Conservation (phyloP, 345 rosid species). For the Gossypium anomalum region DNA sequence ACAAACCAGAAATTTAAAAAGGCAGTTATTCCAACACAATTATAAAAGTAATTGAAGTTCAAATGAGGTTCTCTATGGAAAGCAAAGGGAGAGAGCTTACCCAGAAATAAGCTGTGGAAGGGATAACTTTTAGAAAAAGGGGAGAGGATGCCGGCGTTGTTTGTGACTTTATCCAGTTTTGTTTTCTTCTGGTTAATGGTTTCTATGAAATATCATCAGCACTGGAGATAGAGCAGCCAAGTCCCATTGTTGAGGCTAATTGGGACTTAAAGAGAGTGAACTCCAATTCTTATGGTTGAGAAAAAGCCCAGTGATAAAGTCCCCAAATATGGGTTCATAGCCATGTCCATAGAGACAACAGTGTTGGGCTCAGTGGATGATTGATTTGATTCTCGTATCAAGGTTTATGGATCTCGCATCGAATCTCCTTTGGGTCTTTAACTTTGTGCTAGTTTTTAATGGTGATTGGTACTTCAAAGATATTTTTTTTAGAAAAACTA, state of each 20-base stretch:
- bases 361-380: no score
- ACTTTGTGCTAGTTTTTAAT: no score
- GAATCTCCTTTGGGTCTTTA: no score
- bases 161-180: constrained; percentile 27
- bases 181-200: neutral
- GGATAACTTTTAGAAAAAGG: neutral
- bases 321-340: no score
- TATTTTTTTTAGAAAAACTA: no score
- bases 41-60: neutral
- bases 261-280: neutral
- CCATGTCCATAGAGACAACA: no score
- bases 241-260: neutral
- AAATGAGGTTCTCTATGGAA: neutral
- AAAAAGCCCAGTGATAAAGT: no score
- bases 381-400: no score
- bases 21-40: neutral
- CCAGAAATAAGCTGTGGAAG: neutral
- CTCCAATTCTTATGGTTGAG: neutral
- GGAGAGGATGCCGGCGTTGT: neutral
- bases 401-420: no score
- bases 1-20: neutral
- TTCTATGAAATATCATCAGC: neutral
- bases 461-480: no score
- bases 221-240: neutral
- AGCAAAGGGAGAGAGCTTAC: constrained; percentile 14